Evolutionary conservation across 805 yeast species (phyloP), one percentile per base, ranked within the genome.

Genomic region (Phaffomyces thermotolerans): DNA sequence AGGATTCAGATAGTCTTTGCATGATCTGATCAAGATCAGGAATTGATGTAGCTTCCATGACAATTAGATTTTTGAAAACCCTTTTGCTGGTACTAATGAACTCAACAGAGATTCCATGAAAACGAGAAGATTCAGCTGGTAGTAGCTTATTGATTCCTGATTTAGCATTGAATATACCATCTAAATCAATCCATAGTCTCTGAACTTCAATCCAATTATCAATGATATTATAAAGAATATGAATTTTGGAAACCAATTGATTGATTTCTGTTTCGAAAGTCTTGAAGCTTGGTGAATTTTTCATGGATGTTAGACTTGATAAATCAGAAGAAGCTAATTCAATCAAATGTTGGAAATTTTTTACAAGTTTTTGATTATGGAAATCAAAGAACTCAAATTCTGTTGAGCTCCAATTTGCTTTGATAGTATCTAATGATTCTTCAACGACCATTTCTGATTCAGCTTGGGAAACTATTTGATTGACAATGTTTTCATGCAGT

Each of bases 121-220:
- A 90, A 36, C 95, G 66, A 0, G 81, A 57, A 0, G 82, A 68
- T 52, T 89, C 96, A 4, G 75, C 55, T 0, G 95, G 93, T 10
- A 90, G 65, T 2, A 86, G 60, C n/a, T 64, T 67, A 45, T 71
- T 68, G 17, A 89, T 73, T 33, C 82, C 88, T 2, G 68, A 67
- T 36, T 73, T 75, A 1, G 70, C 65, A 5, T 76, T 80, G 54
- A 91, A 83, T 0, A 88, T 78, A 2, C 95, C 96, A 49, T 78
- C 81, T 20, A 90, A 67, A 57, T 91, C 88, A 2, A 86, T 76
- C 95, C 95, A 90, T 53, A 82, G 86, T n/a, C 82, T 67, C 60
- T 91, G 98, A 2, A 80, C 84, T 30, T 87, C 95, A 24, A 84
- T 72, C 95, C 96, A 89, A 0, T 62, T 55, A 48, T 80, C 86